These are phyloP conservation scores for Dactylella cylindrospora DNA, from an alignment of 2,329 filamentous ascomycete genomes.

Conservation along the genomic window DNA sequence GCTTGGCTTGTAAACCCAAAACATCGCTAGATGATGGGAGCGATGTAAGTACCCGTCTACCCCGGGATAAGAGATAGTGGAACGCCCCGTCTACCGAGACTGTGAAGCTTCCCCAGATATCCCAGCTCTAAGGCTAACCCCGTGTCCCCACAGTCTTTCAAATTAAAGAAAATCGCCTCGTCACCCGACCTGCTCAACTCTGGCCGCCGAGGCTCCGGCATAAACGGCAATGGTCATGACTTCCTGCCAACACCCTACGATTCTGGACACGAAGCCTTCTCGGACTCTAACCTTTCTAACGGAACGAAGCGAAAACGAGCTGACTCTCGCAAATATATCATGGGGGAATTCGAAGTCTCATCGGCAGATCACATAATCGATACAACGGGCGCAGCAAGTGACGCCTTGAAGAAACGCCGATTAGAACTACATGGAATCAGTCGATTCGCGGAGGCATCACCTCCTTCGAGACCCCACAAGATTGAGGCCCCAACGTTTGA, in stretches of 20 bases:
- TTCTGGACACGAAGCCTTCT: conserved; percentile 40
- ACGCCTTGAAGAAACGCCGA: conserved; percentile 36
- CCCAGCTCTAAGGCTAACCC: conserved; percentile 10
- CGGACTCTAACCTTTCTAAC: conserved; percentile 41
- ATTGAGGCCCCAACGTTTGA: conserved; percentile 32
- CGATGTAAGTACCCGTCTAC: conserved; percentile 20
- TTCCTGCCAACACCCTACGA: conserved; percentile 42
- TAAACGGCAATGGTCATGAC: conserved; percentile 30
- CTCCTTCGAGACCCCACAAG: conserved; percentile 16
- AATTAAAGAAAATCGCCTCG: conserved; percentile 38
- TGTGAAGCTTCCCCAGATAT: no score
- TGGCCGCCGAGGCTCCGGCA: conserved; percentile 28
- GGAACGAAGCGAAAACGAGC: conserved; percentile 38
- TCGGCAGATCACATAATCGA: conserved; percentile 19
- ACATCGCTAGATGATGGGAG: conserved; percentile 29
- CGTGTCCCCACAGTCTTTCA: conserved; percentile 11
- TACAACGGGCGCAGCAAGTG: conserved; percentile 20
- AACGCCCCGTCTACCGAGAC: background rate
- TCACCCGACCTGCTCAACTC: conserved; percentile 30
- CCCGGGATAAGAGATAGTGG: background rate
- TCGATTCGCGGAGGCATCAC: conserved; percentile 3
- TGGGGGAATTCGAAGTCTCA: conserved; percentile 34
- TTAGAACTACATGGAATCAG: conserved; percentile 31
- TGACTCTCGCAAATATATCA: conserved; percentile 38
- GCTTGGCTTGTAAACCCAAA: conserved; percentile 39